Evolutionary conservation across 352 stramenopile genomes (phyloP).

Genomic region (Phytophthora cactorum): DNA sequence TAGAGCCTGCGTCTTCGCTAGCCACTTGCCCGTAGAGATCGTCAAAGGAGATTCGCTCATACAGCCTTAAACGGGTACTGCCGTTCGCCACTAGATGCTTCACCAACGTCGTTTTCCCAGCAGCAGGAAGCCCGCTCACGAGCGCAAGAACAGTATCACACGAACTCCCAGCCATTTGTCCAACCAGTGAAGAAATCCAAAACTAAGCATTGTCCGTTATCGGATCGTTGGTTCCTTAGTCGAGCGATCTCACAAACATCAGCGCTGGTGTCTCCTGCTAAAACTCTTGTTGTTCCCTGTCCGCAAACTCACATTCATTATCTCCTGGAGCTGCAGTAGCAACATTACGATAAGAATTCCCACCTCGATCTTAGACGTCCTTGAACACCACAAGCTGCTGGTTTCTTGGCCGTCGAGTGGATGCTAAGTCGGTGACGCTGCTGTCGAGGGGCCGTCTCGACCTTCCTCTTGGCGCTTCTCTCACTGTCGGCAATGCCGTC

Average conservation of each 20-base stretch:
- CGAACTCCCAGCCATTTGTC: conserved; percentile 22
- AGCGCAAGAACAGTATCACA: conserved; percentile 47
- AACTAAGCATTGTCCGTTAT: conserved; percentile 16
- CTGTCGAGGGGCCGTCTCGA: conserved; percentile 1
- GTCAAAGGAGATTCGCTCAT: conserved; percentile 64
- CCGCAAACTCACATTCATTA: conserved; percentile 14
- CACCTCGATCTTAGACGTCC: conserved; percentile 21
- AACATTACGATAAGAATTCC: conserved; percentile 4
- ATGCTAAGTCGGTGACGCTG: conserved; percentile 45
- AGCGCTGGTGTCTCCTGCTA: background rate
- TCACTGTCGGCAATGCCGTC: background rate
- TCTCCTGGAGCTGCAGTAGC: background rate
- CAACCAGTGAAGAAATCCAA: conserved; percentile 1
- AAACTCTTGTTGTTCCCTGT: conserved; percentile 16
- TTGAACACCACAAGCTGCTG: conserved; percentile 10
- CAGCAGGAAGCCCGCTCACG: conserved; percentile 68
- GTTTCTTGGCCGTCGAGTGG: conserved; percentile 45
- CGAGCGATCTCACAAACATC: conserved; percentile 8
- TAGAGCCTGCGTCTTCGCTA: background rate
- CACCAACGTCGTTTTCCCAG: conserved; percentile 74
- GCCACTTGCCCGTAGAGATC: conserved; percentile 48
- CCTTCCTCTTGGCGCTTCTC: conserved; percentile 2
- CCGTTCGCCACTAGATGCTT: conserved; percentile 25
- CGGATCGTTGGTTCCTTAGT: background rate
- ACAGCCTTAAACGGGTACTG: conserved; percentile 10